phyloP scores from a whole-genome alignment of 192 early-diverging fungal species.

The Mortierella hygrophila region DNA sequence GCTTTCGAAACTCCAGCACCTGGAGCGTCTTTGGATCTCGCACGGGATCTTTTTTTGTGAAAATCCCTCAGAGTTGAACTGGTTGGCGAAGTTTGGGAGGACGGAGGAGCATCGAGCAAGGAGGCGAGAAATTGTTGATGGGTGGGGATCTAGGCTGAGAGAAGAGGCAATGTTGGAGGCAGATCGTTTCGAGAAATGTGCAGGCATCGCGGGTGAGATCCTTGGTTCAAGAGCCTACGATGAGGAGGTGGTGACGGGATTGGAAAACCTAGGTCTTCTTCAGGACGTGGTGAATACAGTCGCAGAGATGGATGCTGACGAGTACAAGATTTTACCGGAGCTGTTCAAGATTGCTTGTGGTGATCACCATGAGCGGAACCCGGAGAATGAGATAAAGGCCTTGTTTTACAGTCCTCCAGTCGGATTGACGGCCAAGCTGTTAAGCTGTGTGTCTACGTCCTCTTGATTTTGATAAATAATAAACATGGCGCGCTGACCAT shows the following conservation, averaged over 20 bases:
- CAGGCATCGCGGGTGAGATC: not conserved
- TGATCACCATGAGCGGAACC: not conserved
- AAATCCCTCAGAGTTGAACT: not conserved
- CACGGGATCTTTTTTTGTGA: not conserved
- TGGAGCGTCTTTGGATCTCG: too few relatives aligned
- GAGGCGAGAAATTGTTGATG: not conserved
- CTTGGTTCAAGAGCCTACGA: not conserved
- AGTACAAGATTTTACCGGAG: not conserved
- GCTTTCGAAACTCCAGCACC: too few relatives aligned
- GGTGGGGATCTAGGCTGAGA: not conserved
- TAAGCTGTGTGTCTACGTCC: too few relatives aligned
- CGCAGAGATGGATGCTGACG: not conserved
- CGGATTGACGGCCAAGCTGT: too few relatives aligned
- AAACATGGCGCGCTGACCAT: too few relatives aligned
- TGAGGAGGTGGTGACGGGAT: not conserved
- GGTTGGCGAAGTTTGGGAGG: not conserved
- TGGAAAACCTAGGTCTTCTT: not conserved
- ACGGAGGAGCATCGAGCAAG: not conserved
- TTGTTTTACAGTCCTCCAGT: not conserved
- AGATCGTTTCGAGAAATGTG: not conserved
- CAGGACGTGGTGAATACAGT: not conserved
- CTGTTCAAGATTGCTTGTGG: not conserved
- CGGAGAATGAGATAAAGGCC: not conserved
- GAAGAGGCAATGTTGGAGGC: not conserved
- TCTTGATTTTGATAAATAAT: too few relatives aligned